Evolutionary conservation across 495 filamentous ascomycete genomes (phyloP).

Genomic region (Neohortaea acidophila): DNA sequence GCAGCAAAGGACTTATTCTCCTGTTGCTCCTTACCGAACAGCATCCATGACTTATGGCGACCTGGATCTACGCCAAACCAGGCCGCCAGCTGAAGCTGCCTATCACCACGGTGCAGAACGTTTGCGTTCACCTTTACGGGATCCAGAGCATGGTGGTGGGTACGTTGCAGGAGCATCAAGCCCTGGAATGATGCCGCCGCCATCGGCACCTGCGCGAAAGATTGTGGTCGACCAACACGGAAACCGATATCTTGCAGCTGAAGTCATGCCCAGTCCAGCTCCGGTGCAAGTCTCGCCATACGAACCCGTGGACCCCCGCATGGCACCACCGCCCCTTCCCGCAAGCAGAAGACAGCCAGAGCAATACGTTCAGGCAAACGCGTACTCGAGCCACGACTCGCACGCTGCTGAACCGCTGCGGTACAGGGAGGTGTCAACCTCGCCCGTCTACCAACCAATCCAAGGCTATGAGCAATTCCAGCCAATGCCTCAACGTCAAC

Average conservation of each 20-base stretch:
- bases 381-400: conserved; percentile 1
- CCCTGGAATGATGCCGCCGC: conserved; percentile 21
- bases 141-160: too few relatives aligned
- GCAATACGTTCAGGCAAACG: conserved; percentile 13
- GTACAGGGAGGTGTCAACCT: conserved; percentile 10
- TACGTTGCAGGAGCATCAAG: conserved; percentile 18
- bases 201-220: conserved; percentile 13
- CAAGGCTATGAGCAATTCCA: conserved; percentile 6
- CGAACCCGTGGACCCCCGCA: background rate
- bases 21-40: conserved; percentile 13
- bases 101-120: conserved; percentile 38
- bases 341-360: conserved; percentile 17
- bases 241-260: conserved; percentile 23
- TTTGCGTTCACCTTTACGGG: conserved; percentile 40
- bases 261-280: conserved; percentile 3
- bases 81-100: conserved; percentile 23
- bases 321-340: conserved; percentile 1
- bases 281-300: background rate
- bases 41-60: conserved; percentile 11
- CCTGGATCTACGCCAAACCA: background rate
- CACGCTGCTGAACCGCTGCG: conserved; percentile 1
- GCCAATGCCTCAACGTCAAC: conserved; percentile 4
- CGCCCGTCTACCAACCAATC: conserved; percentile 9
- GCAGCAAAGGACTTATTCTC: conserved; percentile 24
- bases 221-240: conserved; percentile 28